Conservation (phyloP, 1,139 yeast species). For the Magnusiomyces paraingens region DNA sequence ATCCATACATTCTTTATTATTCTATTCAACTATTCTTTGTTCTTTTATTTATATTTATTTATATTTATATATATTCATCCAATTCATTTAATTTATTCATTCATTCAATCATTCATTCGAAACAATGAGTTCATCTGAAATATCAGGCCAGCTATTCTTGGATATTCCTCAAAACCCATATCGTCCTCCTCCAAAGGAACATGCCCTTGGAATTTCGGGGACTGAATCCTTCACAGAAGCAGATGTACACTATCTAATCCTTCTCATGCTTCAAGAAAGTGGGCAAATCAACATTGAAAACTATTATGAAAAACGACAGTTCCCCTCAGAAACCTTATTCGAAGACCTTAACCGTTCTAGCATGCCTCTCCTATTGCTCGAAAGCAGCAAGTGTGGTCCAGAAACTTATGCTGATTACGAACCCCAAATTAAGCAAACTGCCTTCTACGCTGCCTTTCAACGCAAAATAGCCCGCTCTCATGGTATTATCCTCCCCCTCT, state of each 20-base stretch:
- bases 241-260: background rate
- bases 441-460: background rate
- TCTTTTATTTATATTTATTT: too few species aligned
- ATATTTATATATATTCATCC: too few species aligned
- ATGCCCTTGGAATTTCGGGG: background rate
- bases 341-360: background rate
- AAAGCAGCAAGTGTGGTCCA: background rate
- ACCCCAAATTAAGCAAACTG: background rate
- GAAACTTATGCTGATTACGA: background rate
- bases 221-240: background rate
- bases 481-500: background rate
- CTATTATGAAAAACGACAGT: background rate
- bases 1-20: too few species aligned
- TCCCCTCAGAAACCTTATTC: background rate
- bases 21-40: too few species aligned
- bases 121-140: too few species aligned
- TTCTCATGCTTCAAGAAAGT: background rate
- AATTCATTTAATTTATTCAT: too few species aligned
- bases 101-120: too few species aligned
- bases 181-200: background rate
- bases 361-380: background rate
- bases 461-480: background rate
- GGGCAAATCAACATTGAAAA: background rate
- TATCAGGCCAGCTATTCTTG: background rate
- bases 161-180: background rate